Percentiles rank a stretch among this genome's conserved stretches.
Conservation (phyloP, 2,329 filamentous ascomycete genomes). For the Truncatella angustata region DNA sequence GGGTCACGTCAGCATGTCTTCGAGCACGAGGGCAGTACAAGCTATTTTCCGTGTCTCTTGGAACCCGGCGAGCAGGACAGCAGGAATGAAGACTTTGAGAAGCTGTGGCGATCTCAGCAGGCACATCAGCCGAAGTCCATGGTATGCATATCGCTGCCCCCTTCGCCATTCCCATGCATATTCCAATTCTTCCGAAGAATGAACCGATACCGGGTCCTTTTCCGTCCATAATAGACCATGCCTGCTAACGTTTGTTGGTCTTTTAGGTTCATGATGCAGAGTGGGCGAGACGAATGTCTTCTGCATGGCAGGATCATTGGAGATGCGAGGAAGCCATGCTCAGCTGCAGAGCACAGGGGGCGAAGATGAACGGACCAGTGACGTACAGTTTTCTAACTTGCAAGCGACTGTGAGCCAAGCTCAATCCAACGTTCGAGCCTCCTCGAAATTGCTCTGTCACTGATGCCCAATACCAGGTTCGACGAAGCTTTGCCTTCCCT, state of each 20-base stretch:
- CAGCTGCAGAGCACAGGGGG: background rate
- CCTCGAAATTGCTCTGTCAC: background rate
- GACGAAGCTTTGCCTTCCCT: slow-evolving; percentile 16
- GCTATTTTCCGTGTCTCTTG: slow-evolving; percentile 20
- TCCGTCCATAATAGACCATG: too few relatives aligned
- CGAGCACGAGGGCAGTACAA: slow-evolving; percentile 8
- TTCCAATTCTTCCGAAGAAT: too few relatives aligned
- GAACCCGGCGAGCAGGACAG: slow-evolving; percentile 12
- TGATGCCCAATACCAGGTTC: slow-evolving; percentile 12
- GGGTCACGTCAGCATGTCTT: slow-evolving; percentile 21
- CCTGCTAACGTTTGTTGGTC: too few relatives aligned
- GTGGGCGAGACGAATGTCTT: slow-evolving; percentile 18
- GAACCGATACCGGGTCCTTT: too few relatives aligned
- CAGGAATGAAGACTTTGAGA: slow-evolving; percentile 17
- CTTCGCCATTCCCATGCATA: too few relatives aligned
- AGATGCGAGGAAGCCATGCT: slow-evolving; percentile 21
- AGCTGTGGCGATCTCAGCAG: slow-evolving; percentile 12
- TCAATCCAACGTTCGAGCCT: background rate
- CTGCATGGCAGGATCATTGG: slow-evolving; percentile 22
- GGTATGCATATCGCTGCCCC: too few relatives aligned
- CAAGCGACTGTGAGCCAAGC: slow-evolving; percentile 17
- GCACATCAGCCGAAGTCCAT: slow-evolving; percentile 11
- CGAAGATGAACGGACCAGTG: slow-evolving; percentile 10
- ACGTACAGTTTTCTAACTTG: slow-evolving; percentile 17
- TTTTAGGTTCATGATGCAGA: slow-evolving; percentile 13